Evolutionary conservation across 768 basidiomycete species (phyloP).

Genomic region (Tylopilus rubrobrunneus): DNA sequence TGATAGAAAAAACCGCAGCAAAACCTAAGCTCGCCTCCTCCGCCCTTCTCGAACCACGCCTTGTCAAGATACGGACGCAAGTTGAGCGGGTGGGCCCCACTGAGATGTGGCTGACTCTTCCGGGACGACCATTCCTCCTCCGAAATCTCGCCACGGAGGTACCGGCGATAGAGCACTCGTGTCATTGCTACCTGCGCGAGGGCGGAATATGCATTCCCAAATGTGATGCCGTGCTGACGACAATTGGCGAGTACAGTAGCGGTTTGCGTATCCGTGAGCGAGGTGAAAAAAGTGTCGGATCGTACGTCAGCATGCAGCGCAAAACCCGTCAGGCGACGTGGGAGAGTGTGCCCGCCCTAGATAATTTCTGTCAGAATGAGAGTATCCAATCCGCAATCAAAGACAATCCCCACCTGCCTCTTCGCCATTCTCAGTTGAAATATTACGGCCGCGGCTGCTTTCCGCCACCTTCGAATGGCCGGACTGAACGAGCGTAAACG

Average conservation of each 20-base stretch:
- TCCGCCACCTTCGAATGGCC: conserved; percentile 43
- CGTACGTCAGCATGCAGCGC: conserved; percentile 37
- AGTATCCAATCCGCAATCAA: neutral
- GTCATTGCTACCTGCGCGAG: conserved; percentile 52
- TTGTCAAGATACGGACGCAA: conserved; percentile 46
- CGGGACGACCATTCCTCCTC: neutral
- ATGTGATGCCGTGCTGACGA: conserved; percentile 40
- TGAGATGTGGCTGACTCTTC: neutral
- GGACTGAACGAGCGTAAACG: conserved; percentile 26
- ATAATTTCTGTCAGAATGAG: neutral
- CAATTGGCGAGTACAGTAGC: conserved; percentile 36
- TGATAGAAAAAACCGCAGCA: conserved; percentile 42
- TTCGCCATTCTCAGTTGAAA: conserved; percentile 30
- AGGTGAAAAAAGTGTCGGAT: conserved; percentile 22
- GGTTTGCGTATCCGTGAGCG: conserved; percentile 31
- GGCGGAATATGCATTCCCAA: conserved; percentile 47
- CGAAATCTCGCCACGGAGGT: conserved; percentile 43
- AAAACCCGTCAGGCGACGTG: conserved; percentile 35
- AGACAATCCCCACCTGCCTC: conserved; percentile 30
- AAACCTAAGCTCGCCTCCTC: conserved; percentile 37
- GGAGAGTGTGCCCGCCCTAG: conserved; percentile 58
- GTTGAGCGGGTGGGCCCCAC: conserved; percentile 36
- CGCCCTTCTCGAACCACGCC: conserved; percentile 43
- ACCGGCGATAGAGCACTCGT: conserved; percentile 46
- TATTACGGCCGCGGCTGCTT: conserved; percentile 40